A percentile compares a stretch with the other conserved stretches of the same genome.
Conservation (phyloP, 257 asterid species). For the Solanum stenotomum region DNA sequence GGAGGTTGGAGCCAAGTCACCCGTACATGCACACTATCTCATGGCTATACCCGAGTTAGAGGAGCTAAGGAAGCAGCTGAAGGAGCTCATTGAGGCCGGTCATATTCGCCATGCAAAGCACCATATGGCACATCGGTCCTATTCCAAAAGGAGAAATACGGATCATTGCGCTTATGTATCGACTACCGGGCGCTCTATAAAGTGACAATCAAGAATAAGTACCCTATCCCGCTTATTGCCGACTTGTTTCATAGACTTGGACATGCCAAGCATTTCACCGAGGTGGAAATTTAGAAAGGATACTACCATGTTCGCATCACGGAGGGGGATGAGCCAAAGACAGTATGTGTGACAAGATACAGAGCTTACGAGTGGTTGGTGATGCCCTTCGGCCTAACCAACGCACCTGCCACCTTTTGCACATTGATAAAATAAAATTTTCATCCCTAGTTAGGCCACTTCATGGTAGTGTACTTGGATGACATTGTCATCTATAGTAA, state of each 20-base stretch:
- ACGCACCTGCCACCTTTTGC: accelerated
- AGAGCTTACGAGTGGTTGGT: background rate
- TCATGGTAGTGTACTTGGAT: no score
- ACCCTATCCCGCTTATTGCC: no score
- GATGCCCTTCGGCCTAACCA: background rate
- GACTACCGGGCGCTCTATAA: no score
- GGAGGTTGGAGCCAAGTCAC: background rate
- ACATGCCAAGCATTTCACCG: no score
- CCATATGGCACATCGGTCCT: accelerated
- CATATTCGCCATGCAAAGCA: no score
- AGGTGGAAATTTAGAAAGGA: no score
- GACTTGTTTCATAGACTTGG: no score
- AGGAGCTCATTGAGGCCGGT: background rate
- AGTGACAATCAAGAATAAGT: no score
- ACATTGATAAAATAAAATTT: no score
- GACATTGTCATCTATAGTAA: background rate
- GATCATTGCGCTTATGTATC: no score
- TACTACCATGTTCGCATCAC: background rate
- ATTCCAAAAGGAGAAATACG: no score
- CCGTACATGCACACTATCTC: background rate
- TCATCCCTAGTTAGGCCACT: background rate
- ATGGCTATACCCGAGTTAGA: background rate
- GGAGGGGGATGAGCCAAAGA: background rate
- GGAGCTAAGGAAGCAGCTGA: no score
- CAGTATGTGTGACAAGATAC: background rate